Conservation (phyloP, 768 basidiomycete genomes). For the Tulasnella calospora region DNA sequence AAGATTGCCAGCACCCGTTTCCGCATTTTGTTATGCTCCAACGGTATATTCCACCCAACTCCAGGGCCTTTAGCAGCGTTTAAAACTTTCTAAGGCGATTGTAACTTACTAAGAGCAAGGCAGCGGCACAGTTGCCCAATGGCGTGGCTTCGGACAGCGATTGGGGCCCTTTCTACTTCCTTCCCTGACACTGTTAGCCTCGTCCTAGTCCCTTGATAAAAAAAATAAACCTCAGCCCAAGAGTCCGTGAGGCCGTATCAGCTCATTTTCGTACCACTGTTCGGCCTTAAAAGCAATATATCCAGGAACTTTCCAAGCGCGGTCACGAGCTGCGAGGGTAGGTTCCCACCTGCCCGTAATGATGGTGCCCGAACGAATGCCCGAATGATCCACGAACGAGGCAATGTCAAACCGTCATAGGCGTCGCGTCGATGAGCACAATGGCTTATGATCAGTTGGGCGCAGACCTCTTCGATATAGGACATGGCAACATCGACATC, state of each 20-base stretch:
- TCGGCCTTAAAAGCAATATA: background rate
- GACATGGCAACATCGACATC: background rate
- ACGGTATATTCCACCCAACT: background rate
- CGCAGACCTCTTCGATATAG: slow-evolving; percentile 14
- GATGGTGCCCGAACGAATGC: background rate
- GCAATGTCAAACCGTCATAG: background rate
- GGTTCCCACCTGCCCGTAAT: background rate
- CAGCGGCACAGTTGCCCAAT: background rate
- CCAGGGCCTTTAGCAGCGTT: background rate
- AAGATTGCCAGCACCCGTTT: background rate
- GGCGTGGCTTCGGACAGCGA: too few relatives aligned
- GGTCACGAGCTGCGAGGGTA: background rate
- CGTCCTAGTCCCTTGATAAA: background rate
- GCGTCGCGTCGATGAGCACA: background rate
- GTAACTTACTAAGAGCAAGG: background rate
- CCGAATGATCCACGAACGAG: slow-evolving; percentile 20
- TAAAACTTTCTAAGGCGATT: background rate
- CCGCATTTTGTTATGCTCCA: background rate
- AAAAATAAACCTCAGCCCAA: background rate
- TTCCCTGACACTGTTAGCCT: background rate
- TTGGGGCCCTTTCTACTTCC: background rate
- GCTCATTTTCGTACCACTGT: background rate
- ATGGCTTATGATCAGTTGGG: background rate
- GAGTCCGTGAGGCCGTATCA: background rate
- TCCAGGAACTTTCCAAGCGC: background rate